Evolutionary conservation across 2,329 filamentous ascomycete genomes (phyloP).

Genomic region (Aspergillus uvarum): DNA sequence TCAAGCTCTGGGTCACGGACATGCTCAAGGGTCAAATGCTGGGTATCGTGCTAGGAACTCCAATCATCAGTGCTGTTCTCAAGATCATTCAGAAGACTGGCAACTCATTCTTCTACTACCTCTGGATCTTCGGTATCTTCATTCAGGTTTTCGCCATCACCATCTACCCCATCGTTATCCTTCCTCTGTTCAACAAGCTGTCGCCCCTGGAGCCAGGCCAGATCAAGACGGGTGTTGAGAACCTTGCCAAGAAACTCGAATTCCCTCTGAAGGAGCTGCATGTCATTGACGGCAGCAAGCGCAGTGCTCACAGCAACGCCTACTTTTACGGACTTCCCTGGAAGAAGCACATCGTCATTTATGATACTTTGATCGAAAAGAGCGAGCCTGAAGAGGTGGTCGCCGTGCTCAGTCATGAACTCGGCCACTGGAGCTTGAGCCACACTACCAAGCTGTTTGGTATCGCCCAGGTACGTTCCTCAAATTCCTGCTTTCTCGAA

Average conservation of each 20-base stretch:
- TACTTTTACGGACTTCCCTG: constrained; percentile 97
- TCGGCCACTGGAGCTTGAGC: constrained; percentile 94
- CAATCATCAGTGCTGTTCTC: constrained; percentile 87
- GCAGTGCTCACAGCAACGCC: constrained; percentile 83
- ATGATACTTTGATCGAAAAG: constrained; percentile 96
- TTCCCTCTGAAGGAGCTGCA: constrained; percentile 92
- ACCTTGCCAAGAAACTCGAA: constrained; percentile 75
- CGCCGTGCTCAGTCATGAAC: constrained; percentile 89
- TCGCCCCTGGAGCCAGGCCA: constrained; percentile 84
- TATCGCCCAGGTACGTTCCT: constrained; percentile 70
- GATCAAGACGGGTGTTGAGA: constrained; percentile 85
- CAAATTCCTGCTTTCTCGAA: too few species aligned
- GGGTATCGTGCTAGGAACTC: constrained; percentile 74
- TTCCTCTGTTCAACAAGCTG: constrained; percentile 97
- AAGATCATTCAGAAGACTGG: constrained; percentile 93
- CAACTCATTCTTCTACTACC: constrained; percentile 93
- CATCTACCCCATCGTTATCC: constrained; percentile 89
- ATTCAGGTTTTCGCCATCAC: constrained; percentile 95
- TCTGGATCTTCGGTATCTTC: constrained; percentile 87
- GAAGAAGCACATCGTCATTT: constrained; percentile 99
- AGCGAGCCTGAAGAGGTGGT: constrained; percentile 88
- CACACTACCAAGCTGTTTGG: constrained; percentile 90
- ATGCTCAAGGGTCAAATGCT: constrained; percentile 88
- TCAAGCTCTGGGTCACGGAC: constrained; percentile 82
- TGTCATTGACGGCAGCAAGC: constrained; percentile 90